A percentile compares a stretch with the other conserved stretches of the same genome.
Evolutionary conservation across 73 alveolate genomes (phyloP).

Genomic region (Paramecium sonneborni): DNA sequence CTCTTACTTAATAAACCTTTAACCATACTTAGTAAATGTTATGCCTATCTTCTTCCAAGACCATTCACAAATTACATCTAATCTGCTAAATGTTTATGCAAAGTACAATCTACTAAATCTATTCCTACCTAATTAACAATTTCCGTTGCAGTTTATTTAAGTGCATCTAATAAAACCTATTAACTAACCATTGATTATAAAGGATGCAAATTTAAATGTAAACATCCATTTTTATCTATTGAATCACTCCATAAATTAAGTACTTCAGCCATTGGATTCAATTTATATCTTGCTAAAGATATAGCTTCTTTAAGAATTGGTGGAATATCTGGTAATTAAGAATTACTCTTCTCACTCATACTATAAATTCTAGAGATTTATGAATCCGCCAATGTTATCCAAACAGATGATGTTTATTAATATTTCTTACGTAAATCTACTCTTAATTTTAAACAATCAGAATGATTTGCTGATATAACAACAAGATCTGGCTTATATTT

Average conservation of each 20-base stretch:
- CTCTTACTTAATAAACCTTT: neutral
- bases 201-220: constrained; percentile 67
- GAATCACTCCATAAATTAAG: constrained; percentile 71
- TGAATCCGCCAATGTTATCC: constrained; percentile 32
- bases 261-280: constrained; percentile 76
- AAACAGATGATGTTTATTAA: neutral
- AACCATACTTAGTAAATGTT: neutral
- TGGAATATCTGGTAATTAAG: constrained; percentile 34
- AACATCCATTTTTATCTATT: constrained; percentile 66
- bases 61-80: constrained; percentile 18
- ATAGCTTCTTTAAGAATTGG: constrained; percentile 61
- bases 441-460: constrained; percentile 45
- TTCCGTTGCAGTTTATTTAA: constrained; percentile 55
- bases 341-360: neutral
- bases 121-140: constrained; percentile 67
- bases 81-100: neutral
- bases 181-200: constrained; percentile 60
- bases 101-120: constrained; percentile 23
- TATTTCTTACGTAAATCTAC: neutral
- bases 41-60: constrained; percentile 17
- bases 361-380: neutral
- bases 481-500: constrained; percentile 39
- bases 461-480: constrained; percentile 8
- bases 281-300: constrained; percentile 68
- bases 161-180: constrained; percentile 65